Base-by-base conservation (phyloP, 2,329 filamentous ascomycete species). In the Macrophomina phaseolina region DNA sequence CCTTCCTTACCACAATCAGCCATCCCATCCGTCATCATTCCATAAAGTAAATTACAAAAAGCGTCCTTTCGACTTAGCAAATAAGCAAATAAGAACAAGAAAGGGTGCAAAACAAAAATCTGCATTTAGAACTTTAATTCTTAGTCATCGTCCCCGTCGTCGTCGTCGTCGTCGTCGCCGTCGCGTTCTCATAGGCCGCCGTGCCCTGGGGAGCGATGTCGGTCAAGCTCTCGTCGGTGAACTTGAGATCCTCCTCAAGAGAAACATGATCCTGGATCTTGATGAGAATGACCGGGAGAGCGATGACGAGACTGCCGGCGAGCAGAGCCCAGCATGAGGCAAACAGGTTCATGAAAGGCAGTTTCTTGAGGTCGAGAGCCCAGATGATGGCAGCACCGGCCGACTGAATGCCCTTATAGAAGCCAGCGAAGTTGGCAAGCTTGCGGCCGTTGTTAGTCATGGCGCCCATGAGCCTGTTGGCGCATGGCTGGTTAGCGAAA, bases 391-490 rank as follows among this genome's bases (percentile, higher is more conserved):
- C 93, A 3, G 90, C 89, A 72, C 92, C 93, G 18, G 91, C 92
- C n/a, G 91, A 94, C 79, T 97, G 93, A 70, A 97, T 91, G 61
- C 90, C 90, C 82, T 95, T 95, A 86, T 95, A 95, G 83, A 91
- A 94, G 69, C 92, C 94, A 49, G 93, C 91, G 74, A 94, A 91
- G 83, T 97, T 97, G 81, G 94, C 94, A 34, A 94, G 87, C 79
- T 93, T 94, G 78, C 94, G 92, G 68, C 91, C 89, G 70, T 94
- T 97, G 86, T 98, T 98, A 76, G 92, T 94, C 51, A 97, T 85
- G 7, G 94, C 88, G 61, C 94, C 94, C 91, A 98, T 97, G 82
- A 91, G 94, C 90, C 89, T 91, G 68, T 70, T 28, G 67, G 28
- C 23, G 23, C 34, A 32, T 14, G 48, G 14, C 14, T 3, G 16